A percentile compares a stretch with the other conserved stretches of the same genome.
phyloP scores from a whole-genome alignment of 2,329 filamentous ascomycete genomes.

The Arthrobotrys iridis region DNA sequence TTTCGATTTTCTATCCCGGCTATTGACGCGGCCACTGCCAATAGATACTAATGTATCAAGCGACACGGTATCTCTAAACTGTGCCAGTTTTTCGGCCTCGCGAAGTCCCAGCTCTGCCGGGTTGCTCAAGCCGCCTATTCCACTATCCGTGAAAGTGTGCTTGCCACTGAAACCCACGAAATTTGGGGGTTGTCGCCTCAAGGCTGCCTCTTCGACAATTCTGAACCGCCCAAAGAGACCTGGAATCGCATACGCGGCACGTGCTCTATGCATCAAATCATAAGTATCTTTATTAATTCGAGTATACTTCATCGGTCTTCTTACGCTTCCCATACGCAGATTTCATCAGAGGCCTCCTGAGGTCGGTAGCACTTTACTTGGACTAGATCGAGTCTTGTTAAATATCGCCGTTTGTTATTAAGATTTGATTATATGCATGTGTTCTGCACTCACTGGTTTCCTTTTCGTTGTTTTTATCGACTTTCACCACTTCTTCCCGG shows the following conservation, averaged over 20 bases:
- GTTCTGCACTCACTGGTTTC: neutral
- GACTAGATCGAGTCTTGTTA: neutral
- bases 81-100: neutral
- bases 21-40: neutral
- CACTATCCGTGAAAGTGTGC: neutral
- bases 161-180: no score
- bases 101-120: neutral
- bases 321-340: conserved; percentile 2
- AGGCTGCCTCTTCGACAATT: neutral
- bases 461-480: neutral
- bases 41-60: neutral
- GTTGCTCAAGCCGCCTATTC: neutral
- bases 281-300: neutral
- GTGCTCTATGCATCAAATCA: neutral
- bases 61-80: neutral
- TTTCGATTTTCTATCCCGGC: neutral
- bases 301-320: no score
- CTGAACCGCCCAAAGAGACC: neutral
- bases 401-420: neutral
- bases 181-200: no score
- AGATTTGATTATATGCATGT: neutral
- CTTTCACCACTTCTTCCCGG: neutral
- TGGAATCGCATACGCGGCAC: neutral
- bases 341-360: neutral
- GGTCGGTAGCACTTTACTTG: neutral